A percentile compares a stretch with the other conserved stretches of the same genome.
These are phyloP conservation scores for Asterella californica DNA, from an alignment of 225 moss, liverwort and hornwort species.

Conservation along the genomic window DNA sequence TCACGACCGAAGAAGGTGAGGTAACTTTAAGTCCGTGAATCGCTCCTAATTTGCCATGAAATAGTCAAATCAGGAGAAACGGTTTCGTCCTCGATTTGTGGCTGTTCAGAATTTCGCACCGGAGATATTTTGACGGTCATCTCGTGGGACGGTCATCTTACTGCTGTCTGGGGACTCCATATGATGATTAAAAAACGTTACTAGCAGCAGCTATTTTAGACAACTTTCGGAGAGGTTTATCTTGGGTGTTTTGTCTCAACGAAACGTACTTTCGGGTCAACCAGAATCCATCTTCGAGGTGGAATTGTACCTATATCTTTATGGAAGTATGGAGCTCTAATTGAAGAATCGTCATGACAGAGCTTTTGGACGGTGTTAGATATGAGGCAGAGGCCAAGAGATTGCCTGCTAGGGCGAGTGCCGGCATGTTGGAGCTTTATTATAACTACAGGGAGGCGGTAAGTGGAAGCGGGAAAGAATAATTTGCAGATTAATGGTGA, in stretches of 20 bases:
- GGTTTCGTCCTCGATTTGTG: not conserved
- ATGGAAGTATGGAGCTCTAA: not conserved
- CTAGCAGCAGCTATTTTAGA: not conserved
- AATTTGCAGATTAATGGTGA: not conserved
- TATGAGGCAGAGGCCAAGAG: slow-evolving; percentile 71
- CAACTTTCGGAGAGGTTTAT: not conserved
- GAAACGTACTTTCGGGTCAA: not conserved
- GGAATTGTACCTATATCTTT: not conserved
- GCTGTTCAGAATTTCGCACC: not conserved
- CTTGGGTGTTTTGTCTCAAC: not conserved
- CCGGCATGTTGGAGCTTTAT: slow-evolving; percentile 82
- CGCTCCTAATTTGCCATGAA: not conserved
- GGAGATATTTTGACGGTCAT: not conserved
- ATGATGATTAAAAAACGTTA: not conserved
- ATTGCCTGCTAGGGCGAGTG: slow-evolving; percentile 56
- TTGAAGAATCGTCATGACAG: slow-evolving; percentile 37
- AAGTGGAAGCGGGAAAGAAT: slow-evolving; percentile 13
- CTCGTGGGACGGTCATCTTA: not conserved
- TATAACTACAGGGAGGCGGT: slow-evolving; percentile 89
- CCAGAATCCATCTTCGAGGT: not conserved
- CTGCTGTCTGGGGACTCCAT: not conserved
- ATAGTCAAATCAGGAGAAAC: not conserved
- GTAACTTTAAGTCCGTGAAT: not conserved
- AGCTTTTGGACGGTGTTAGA: slow-evolving; percentile 59
- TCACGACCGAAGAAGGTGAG: slow-evolving; percentile 46